Base-by-base conservation (phyloP, 2,329 filamentous ascomycete genomes). In the Sporothrix pallida region DNA sequence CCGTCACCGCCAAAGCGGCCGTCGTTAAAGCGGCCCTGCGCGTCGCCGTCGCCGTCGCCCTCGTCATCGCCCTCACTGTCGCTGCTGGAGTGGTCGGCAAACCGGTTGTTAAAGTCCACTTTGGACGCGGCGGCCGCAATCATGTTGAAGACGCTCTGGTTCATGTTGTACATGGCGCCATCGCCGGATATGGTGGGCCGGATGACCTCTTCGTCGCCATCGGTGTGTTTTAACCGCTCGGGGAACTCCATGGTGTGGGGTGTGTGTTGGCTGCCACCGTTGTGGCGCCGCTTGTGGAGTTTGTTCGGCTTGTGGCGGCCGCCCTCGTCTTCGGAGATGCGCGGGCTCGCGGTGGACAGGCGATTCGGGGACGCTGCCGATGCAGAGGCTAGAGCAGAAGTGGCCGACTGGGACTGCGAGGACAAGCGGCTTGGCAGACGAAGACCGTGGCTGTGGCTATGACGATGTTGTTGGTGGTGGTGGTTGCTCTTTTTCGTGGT, bases 101-200 rank as follows among this genome's bases (percentile, higher is more conserved):
- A 95, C 52, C 92, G 89, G 74, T 92, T 88, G 81, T 93, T 91
- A 79, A 97, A 94, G 82, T 97, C 92, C 70, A 92, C 91, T 74
- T 90, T 90, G 44, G 93, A 95, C 7, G 94, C 93, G 52, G 94
- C 94, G 17, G 94, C 93, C 7, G 95, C 93, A 77, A 98, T 95
- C 83, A 98, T 89, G 72, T 94, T 94, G 81, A 98, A 97, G 72
- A 98, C 91, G 76, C 93, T 97, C 85, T 97, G 95, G 82, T 97
- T 96, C 90, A 97, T 93, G 79, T 94, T 93, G 82, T 89, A 85
- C 74, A 87, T 86, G 80, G 87, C 84, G 76, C 86, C 83, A 15
- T 84, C 82, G 52, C 82, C 83, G 73, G 85, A 83, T 9, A 78
- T 80, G 1, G 84, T 81, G 4, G 82, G 81, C 63, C 84, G 77